Percentiles rank a stretch among this genome's conserved stretches.
Evolutionary conservation across 208 protist genomes (phyloP).

Genomic region (Trypanosoma theileri): DNA sequence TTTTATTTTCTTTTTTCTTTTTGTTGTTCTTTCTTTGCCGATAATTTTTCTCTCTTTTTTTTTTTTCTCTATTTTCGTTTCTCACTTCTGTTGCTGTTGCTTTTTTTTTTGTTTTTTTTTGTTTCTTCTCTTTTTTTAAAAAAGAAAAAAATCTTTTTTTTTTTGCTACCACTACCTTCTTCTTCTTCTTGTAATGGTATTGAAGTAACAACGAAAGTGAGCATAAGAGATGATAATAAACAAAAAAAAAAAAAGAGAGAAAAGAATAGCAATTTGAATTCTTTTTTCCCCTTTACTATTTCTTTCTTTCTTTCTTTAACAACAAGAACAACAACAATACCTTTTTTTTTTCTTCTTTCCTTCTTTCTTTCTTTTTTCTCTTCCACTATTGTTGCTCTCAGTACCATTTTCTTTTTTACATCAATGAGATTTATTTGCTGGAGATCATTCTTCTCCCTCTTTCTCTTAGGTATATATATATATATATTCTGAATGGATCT

Average conservation of each 20-base stretch:
- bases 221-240: too few relatives aligned
- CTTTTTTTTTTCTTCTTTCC: background rate
- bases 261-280: background rate
- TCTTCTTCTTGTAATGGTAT: background rate
- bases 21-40: background rate
- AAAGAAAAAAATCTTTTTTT: background rate
- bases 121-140: background rate
- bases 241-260: conserved; percentile 5
- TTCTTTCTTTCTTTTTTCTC: conserved; percentile 6
- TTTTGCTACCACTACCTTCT: background rate
- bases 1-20: conserved; percentile 3
- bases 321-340: background rate
- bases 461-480: too few relatives aligned
- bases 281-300: background rate
- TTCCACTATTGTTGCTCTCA: background rate
- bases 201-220: background rate
- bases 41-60: background rate
- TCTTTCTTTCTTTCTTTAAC: conserved; percentile 3
- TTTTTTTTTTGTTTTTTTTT: background rate
- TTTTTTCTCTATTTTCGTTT: background rate
- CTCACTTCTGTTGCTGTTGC: background rate
- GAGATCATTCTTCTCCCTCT: too few relatives aligned
- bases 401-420: conserved; percentile 21
- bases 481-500: background rate
- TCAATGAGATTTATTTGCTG: conserved; percentile 12